Percentiles rank a stretch among this genome's conserved stretches.
Evolutionary conservation across 108 stramenopile species (phyloP).

Genomic region (Nitzschia sp.): DNA sequence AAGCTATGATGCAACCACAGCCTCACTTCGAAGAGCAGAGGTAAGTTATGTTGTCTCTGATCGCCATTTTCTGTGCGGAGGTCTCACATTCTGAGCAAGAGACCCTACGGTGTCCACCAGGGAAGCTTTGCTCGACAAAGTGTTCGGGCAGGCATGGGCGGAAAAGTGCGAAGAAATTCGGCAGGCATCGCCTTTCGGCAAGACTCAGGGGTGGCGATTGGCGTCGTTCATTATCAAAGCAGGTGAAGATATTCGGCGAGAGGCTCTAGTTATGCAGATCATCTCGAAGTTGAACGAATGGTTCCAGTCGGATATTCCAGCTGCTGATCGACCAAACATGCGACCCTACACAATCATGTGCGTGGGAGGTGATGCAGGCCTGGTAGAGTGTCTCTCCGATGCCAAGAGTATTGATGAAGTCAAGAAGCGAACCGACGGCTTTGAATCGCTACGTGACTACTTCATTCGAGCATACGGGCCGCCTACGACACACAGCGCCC

Average conservation of each 20-base stretch:
- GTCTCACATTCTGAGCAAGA: not conserved
- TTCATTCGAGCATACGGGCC: slow-evolving; percentile 81
- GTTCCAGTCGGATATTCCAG: slow-evolving; percentile 80
- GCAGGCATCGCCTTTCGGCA: slow-evolving; percentile 71
- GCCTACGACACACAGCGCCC: slow-evolving; percentile 16
- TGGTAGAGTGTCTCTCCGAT: slow-evolving; percentile 86
- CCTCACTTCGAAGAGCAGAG: not conserved
- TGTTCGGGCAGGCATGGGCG: slow-evolving; percentile 78
- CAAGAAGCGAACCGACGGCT: slow-evolving; percentile 81
- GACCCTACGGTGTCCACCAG: slow-evolving; percentile 10
- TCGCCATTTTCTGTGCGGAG: not conserved
- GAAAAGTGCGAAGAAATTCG: slow-evolving; percentile 73
- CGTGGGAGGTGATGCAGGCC: slow-evolving; percentile 82
- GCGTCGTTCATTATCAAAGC: slow-evolving; percentile 89
- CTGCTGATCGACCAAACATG: slow-evolving; percentile 66
- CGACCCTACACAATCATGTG: slow-evolving; percentile 92
- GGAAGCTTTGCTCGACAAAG: slow-evolving; percentile 59
- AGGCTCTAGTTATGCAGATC: slow-evolving; percentile 89
- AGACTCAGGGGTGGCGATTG: slow-evolving; percentile 80
- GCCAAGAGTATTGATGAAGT: slow-evolving; percentile 87
- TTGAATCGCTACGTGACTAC: slow-evolving; percentile 70
- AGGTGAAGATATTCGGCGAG: slow-evolving; percentile 89
- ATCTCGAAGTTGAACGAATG: slow-evolving; percentile 75
- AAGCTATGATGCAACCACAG: slow-evolving; percentile 2
- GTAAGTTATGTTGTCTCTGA: not conserved